Conservation (phyloP, 2,329 filamentous ascomycete species). For the Lasiodiplodia sp. region DNA sequence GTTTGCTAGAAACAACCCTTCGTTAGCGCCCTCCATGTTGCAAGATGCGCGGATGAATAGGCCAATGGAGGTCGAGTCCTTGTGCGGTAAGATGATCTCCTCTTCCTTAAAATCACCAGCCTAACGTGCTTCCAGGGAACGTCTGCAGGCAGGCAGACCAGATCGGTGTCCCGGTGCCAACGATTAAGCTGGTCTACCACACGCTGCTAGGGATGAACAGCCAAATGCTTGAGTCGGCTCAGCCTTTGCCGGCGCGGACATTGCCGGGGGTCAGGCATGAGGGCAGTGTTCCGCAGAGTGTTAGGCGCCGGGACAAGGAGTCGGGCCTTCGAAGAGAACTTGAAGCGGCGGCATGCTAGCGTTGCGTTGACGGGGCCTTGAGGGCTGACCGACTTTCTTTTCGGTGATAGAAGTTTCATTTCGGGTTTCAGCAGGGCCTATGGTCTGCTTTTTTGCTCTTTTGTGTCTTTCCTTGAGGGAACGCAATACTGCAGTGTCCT, state of each 20-base stretch:
- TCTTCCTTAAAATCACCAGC: not conserved
- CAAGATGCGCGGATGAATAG: slow-evolving; percentile 35
- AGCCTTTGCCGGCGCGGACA: not conserved
- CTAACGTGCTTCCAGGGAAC: slow-evolving; percentile 14
- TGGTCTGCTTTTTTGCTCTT: not conserved
- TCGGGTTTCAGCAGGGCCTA: not conserved
- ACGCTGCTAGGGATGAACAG: slow-evolving; percentile 25
- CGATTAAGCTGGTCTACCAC: slow-evolving; percentile 26
- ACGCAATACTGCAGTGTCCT: not conserved
- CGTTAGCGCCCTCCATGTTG: slow-evolving; percentile 36
- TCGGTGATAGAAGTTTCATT: not conserved
- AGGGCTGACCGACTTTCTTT: not conserved
- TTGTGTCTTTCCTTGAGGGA: not conserved
- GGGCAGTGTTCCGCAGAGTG: not conserved
- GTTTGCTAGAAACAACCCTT: slow-evolving; percentile 31
- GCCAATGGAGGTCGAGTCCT: slow-evolving; percentile 36
- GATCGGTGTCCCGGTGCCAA: slow-evolving; percentile 24
- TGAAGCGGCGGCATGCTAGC: not conserved
- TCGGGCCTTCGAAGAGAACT: not conserved
- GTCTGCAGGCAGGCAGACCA: slow-evolving; percentile 19
- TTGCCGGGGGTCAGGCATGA: not conserved
- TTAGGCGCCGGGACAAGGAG: not conserved
- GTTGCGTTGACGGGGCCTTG: not conserved
- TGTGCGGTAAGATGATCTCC: slow-evolving; percentile 33
- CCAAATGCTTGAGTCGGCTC: not conserved